Base-by-base conservation (phyloP, 345 rosid genomes). In the Adansonia digitata region DNA sequence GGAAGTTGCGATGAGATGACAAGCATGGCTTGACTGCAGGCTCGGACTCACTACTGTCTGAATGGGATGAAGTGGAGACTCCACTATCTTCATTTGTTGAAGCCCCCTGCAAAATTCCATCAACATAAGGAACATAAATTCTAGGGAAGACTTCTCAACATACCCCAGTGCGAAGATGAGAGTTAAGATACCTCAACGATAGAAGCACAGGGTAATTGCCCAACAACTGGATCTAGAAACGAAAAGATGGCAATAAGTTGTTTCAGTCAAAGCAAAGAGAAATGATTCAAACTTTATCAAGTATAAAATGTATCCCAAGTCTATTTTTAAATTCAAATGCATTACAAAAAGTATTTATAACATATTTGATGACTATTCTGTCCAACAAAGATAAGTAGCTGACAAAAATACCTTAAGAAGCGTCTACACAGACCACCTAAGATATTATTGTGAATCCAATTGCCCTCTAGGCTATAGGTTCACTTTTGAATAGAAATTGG, bases 41-140 rank as follows among this genome's bases (percentile, higher is more conserved):
- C 68, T 86, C 92, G 7, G 82, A 76, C 26, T 85, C 92, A n/a
- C 84, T 86, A 61, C 84, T 73, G 76, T 83, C 89, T 27, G 92
- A 86, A 77, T n/a, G 40, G 15, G 86, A 85, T 51, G 88, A 82
- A 70, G 77, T 68, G 17, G 86, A 84, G 79, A 66, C 77, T 61
- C 80, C 79, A 71, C 75, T 76, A 39, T 87, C 87, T 2, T 73
- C 76, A 74, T 83, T 85, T 83, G 77, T 82, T 9, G 82, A 82
- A 49, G 69, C 76, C 57, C 85, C 86, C 86, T 86, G 80, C 53
- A 76, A 60, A 35, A 31, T 37, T 48, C n/a, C 70, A 76, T 72
- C 61, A 65, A 53, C 76, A 31, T 59, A 46, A 71, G 77, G 37
- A 70, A 69, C 13, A 49, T 10, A 39, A 37, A 53, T 48, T 13